Evolutionary conservation across 176 grass and related monocot species (phyloP).

Genomic region (Eragrostis curvula): DNA sequence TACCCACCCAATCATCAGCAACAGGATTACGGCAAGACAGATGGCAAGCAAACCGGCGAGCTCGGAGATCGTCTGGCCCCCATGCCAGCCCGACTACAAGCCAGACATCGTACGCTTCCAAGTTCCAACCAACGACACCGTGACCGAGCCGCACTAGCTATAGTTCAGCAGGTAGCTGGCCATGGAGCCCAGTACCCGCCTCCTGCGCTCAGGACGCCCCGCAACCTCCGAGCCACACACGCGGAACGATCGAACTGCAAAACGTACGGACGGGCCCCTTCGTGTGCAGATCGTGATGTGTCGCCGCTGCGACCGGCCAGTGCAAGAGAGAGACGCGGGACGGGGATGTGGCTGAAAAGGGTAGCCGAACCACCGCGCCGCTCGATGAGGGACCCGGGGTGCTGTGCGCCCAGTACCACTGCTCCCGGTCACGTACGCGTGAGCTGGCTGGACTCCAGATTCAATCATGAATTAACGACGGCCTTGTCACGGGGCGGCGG

Average conservation of each 20-base stretch:
- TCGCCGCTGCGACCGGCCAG: background rate
- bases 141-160: background rate
- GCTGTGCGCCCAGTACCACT: background rate
- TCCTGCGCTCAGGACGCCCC: background rate
- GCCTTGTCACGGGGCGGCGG: background rate
- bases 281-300: slow-evolving; percentile 9
- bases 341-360: slow-evolving; percentile 44
- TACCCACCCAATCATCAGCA: too few relatives aligned
- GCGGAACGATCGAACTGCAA: background rate
- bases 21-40: slow-evolving; percentile 6
- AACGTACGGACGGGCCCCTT: background rate
- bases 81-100: background rate
- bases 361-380: slow-evolving; percentile 28
- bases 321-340: background rate
- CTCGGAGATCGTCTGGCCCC: background rate
- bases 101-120: background rate
- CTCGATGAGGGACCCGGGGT: slow-evolving; percentile 6
- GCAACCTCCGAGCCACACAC: background rate
- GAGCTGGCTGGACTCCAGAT: slow-evolving; percentile 57
- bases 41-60: background rate
- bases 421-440: slow-evolving; percentile 8
- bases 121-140: background rate
- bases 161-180: slow-evolving; percentile 7
- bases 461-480: background rate
- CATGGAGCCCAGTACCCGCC: background rate